Base-by-base conservation (phyloP, 2,329 filamentous ascomycete genomes). In the Exophiala dermatitidis region DNA sequence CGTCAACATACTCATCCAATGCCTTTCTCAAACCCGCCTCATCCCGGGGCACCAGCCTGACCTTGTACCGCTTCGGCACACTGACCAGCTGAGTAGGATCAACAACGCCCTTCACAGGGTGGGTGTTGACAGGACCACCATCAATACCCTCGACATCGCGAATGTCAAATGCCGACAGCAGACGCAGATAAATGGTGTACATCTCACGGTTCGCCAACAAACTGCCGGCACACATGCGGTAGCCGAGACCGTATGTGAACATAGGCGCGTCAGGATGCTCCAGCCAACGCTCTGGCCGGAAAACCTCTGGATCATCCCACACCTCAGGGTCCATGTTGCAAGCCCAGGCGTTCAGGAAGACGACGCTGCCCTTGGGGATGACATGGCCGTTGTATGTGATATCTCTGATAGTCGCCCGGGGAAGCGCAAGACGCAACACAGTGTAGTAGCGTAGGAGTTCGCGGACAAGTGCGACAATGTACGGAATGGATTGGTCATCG, bases 331-430 rank as follows among this genome's bases (percentile, higher is more conserved):
- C 81, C 79, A 83, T 83, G 57, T 85, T 85, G 62, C 82, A 85
- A 2, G 81, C 81, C 82, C 81, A 85, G 0, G 81, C 79, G 53
- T 85, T 86, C 29, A 85, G 68, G 65, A 84, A 85, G 34, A 84
- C 74, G 0, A 83, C 78, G 1, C 80, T 83, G 0, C 81, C 81
- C 42, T 78, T 77, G 1, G 83, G 82, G 38, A 85, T 82, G 4
- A 74, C 64, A 32, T 75, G 74, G 12, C 77, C 80, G 6, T 82
- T 67, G 53, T 84, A 84, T 0, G 70, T 68, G 2, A 85, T 71
- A 48, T 83, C 80, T 58, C 77, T 78, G 51, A 83, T 77, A 0
- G 81, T 82, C 0, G 77, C 78, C 6, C 82, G 75, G 1, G 83
- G 83, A 1, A 85, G 74, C 2, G 79, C 78, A 1, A 86, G 72